These are phyloP conservation scores for Zymoseptoria brevis DNA, from an alignment of 2,329 filamentous ascomycete genomes.

Conservation along the genomic window DNA sequence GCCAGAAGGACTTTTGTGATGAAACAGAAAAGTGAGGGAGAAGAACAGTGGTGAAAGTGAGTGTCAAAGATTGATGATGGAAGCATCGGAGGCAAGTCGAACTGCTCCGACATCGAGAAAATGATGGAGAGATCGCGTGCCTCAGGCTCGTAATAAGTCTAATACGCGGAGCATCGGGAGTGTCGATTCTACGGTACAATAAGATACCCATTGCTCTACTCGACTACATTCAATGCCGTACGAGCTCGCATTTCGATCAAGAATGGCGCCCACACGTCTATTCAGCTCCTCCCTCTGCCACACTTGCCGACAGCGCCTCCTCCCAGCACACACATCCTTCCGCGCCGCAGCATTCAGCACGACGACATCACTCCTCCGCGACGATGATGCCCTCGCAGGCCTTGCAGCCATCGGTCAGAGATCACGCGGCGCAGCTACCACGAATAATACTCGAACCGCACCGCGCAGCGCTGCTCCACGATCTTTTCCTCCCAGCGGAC, in stretches of 20 bases:
- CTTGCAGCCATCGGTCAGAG: not conserved
- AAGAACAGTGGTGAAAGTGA: not conserved
- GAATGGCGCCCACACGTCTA: conserved; percentile 21
- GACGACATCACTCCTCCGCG: not conserved
- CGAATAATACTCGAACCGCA: conserved; percentile 53
- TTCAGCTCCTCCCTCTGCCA: conserved; percentile 30
- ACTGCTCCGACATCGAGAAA: not conserved
- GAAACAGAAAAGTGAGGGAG: conserved; percentile 1
- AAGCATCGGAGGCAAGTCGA: not conserved
- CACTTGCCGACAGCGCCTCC: conserved; percentile 31
- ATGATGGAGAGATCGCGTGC: not conserved
- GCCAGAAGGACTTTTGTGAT: conserved; percentile 1
- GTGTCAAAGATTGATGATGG: conserved; percentile 2
- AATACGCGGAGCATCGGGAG: not conserved
- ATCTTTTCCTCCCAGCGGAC: conserved; percentile 48
- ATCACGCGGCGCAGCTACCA: not conserved
- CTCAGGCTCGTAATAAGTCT: not conserved
- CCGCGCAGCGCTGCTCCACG: conserved; percentile 68
- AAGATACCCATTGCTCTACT: not conserved
- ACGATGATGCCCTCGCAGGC: not conserved
- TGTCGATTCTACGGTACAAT: not conserved
- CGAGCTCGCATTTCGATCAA: not conserved
- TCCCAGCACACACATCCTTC: conserved; percentile 28
- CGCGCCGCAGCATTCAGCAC: conserved; percentile 8
- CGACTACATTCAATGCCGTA: not conserved